Base-by-base conservation (phyloP, 345 rosid species). In the Citrus glauca region DNA sequence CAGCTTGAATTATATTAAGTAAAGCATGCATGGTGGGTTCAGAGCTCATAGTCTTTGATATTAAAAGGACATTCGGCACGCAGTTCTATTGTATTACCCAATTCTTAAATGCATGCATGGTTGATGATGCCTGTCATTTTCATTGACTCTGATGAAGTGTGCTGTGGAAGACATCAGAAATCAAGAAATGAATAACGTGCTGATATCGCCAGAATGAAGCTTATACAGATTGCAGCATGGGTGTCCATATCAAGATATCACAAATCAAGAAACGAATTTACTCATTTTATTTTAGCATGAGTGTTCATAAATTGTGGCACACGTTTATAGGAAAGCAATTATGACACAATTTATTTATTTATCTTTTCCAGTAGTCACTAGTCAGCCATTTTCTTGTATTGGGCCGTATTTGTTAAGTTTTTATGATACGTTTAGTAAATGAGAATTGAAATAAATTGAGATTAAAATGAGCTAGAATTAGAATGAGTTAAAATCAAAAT, bases 81-180 rank as follows among this genome's bases (percentile, higher is more conserved):
- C 83, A 74, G n/a, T 40, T 71, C 82, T 53, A 86, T 71, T 37
- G n/a, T 40, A 74, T 80, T 53, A 86, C 66, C 48, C 57, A 45
- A 60, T 7, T 25, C 53, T 74, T 57, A 66, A 66, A 73, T 62
- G 59, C 30, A 72, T 7, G 5, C 20, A 45, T 13, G 17, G 17
- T 45, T 13, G 48, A 24, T 64, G 78, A 65, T 35, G 64, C 33
- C 30, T 38, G 79, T 35, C 71, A 48, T 69, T 77, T 68, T 80
- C 72, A n/a, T n/a, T 30, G 11, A 27, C 68, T 20, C 28, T 33
- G 69, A 24, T 55, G 13, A 37, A 19, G 50, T 32, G 50, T 40
- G 17, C 13, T 45, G 50, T 45, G 17, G 2, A 45, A 45, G 17
- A 45, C 14, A 45, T 13, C 17, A 11, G 17, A 45, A 42, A 42